Conservation (phyloP, 2,329 filamentous ascomycete species). For the Colletotrichum tofieldiae region DNA sequence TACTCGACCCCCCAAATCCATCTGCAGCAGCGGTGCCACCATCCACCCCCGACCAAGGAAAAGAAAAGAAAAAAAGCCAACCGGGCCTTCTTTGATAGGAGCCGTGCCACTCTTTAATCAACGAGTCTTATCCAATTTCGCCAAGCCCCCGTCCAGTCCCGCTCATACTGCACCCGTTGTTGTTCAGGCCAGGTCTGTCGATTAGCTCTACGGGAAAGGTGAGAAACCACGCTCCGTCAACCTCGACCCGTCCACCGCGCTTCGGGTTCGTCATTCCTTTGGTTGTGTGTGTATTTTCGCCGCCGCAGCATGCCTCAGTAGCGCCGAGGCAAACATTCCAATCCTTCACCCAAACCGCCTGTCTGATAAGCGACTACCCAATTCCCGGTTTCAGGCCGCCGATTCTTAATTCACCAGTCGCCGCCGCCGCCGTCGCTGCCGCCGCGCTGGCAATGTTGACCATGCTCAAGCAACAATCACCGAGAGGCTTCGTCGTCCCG, state of each 20-base stretch:
- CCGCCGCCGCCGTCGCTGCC: constrained; percentile 9
- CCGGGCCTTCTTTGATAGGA: constrained; percentile 55
- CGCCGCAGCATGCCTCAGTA: constrained; percentile 41
- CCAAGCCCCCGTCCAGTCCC: constrained; percentile 32
- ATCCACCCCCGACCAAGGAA: constrained; percentile 41
- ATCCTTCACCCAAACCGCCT: constrained; percentile 14
- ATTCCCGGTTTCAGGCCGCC: constrained; percentile 1
- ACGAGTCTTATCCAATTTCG: constrained; percentile 39
- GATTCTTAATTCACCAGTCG: constrained; percentile 9
- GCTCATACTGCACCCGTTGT: constrained; percentile 21
- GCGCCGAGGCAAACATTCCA: constrained; percentile 27
- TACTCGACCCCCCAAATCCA: background rate
- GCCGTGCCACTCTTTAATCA: constrained; percentile 51
- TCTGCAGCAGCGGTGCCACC: constrained; percentile 3
- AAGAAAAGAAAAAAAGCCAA: constrained; percentile 35
- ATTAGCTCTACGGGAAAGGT: constrained; percentile 12
- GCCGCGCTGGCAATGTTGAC: constrained; percentile 41
- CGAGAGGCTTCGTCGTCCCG: constrained; percentile 46
- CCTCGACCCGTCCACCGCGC: constrained; percentile 4
- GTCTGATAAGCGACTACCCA: constrained; percentile 12
- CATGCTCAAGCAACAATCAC: constrained; percentile 48
- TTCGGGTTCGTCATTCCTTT: constrained; percentile 31
- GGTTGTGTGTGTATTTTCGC: constrained; percentile 10
- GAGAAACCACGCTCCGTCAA: constrained; percentile 16
- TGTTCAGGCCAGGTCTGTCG: constrained; percentile 19